phyloP scores from a whole-genome alignment of 768 basidiomycete genomes.

The Gloeophyllum trabeum region DNA sequence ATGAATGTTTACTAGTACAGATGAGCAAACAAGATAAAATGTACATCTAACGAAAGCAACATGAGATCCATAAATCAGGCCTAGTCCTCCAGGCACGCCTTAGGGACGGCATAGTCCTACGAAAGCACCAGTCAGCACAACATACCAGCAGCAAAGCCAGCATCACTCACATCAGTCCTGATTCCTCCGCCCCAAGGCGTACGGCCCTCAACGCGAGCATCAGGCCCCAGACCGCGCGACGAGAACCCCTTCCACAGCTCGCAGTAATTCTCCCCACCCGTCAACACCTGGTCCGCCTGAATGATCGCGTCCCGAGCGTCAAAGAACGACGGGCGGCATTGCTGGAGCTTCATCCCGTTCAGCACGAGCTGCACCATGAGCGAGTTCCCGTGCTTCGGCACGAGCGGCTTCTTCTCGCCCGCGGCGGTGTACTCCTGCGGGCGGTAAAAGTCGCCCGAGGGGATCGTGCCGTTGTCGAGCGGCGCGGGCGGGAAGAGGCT shows the following conservation, averaged over 20 bases:
- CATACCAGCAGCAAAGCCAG: not conserved
- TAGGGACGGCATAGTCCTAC: slow-evolving; percentile 31
- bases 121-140: slow-evolving; percentile 2
- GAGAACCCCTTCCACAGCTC: slow-evolving; percentile 81
- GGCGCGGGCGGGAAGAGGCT: slow-evolving; percentile 75
- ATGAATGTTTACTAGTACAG: no score
- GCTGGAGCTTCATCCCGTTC: slow-evolving; percentile 91
- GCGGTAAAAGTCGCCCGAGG: slow-evolving; percentile 68
- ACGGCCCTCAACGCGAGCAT: slow-evolving; percentile 61
- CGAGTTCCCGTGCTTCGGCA: slow-evolving; percentile 91
- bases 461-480: slow-evolving; percentile 48
- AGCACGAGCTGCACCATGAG: slow-evolving; percentile 76
- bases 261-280: slow-evolving; percentile 90
- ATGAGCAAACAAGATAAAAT: not conserved
- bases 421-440: slow-evolving; percentile 20
- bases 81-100: slow-evolving; percentile 21
- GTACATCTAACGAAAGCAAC: not conserved
- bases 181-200: slow-evolving; percentile 94
- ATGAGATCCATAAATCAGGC: slow-evolving; percentile 2
- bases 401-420: slow-evolving; percentile 41
- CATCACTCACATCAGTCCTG: slow-evolving; percentile 45
- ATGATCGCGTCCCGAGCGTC: slow-evolving; percentile 86
- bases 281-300: slow-evolving; percentile 81
- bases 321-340: slow-evolving; percentile 85
- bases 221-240: slow-evolving; percentile 66